These are phyloP conservation scores for Hortaea werneckii DNA, from an alignment of 2,329 filamentous ascomycete genomes.

Conservation along the genomic window DNA sequence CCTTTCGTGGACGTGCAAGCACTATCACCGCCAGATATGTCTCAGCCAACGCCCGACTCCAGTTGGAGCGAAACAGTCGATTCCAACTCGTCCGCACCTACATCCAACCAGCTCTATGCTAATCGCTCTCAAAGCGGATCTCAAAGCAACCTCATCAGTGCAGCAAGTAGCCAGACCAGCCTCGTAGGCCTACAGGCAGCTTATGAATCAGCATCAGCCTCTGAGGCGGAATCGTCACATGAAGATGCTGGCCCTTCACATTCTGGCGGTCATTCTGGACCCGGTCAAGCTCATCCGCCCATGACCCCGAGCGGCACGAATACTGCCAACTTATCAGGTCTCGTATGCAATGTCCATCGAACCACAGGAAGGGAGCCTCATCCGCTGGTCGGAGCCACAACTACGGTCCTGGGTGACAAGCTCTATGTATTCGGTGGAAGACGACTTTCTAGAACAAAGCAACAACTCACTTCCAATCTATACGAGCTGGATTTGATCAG, in stretches of 20 bases:
- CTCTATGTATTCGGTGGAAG: constrained; percentile 93
- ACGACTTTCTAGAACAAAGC: constrained; percentile 71
- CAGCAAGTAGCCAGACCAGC: constrained; percentile 38
- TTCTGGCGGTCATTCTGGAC: constrained; percentile 40
- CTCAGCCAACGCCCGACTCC: constrained; percentile 31
- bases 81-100: constrained; percentile 35
- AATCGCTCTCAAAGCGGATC: constrained; percentile 26
- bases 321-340: constrained; percentile 52
- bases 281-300: constrained; percentile 37
- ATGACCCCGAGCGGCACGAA: constrained; percentile 26
- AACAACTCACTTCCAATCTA: constrained; percentile 77
- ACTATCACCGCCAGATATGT: constrained; percentile 30
- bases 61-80: constrained; percentile 39
- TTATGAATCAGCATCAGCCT: constrained; percentile 30
- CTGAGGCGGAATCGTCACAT: constrained; percentile 25
- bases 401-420: constrained; percentile 88
- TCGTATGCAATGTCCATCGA: constrained; percentile 61
- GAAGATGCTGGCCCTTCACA: constrained; percentile 17
- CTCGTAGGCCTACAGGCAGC: constrained; percentile 31
- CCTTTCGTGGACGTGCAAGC: constrained; percentile 15
- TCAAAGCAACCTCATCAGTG: constrained; percentile 29
- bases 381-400: constrained; percentile 86
- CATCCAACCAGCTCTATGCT: constrained; percentile 32
- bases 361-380: constrained; percentile 89
- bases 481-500: constrained; percentile 88